Percentiles rank a stretch among this genome's conserved stretches.
Conservation (phyloP, 805 yeast genomes). For the Teunomyces cretensis region DNA sequence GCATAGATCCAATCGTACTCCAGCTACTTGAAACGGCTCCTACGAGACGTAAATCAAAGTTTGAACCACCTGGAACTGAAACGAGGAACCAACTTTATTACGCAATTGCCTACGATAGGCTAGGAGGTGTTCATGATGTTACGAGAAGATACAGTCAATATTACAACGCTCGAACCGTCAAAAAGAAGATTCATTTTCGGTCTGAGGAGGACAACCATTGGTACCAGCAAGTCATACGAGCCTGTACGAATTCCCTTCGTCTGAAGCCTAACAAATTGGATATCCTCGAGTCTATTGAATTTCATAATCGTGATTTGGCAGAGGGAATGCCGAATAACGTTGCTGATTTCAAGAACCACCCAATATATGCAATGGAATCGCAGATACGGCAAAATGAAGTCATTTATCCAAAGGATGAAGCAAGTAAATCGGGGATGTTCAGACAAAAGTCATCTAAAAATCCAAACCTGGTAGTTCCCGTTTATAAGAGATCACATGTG, state of each 20-base stretch:
- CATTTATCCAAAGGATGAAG: conserved; percentile 58
- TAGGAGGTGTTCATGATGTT: conserved; percentile 71
- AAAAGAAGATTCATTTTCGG: conserved; percentile 61
- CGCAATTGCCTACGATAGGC: conserved; percentile 71
- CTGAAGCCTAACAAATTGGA: conserved; percentile 37
- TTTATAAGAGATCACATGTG: conserved; percentile 69
- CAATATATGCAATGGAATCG: conserved; percentile 75
- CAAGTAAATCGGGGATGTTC: conserved; percentile 65
- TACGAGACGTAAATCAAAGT: conserved; percentile 47
- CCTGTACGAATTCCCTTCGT: conserved; percentile 17
- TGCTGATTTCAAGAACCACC: conserved; percentile 84
- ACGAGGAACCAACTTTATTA: conserved; percentile 62
- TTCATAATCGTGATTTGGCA: conserved; percentile 56
- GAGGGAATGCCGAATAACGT: conserved; percentile 89
- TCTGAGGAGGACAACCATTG: conserved; percentile 57
- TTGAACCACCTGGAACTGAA: conserved; percentile 74
- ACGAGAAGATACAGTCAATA: conserved; percentile 76
- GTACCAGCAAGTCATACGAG: conserved; percentile 51
- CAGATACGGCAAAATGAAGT: conserved; percentile 75
- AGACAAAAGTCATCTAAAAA: conserved; percentile 38
- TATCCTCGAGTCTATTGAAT: conserved; percentile 58
- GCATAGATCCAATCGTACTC: conserved; percentile 77
- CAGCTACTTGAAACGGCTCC: conserved; percentile 62
- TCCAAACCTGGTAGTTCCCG: conserved; percentile 47
- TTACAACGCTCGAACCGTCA: conserved; percentile 73